Evolutionary conservation across 2,329 filamentous ascomycete species (phyloP), one percentile per base, ranked within the genome.

Genomic region (Neofusicoccum ribis): DNA sequence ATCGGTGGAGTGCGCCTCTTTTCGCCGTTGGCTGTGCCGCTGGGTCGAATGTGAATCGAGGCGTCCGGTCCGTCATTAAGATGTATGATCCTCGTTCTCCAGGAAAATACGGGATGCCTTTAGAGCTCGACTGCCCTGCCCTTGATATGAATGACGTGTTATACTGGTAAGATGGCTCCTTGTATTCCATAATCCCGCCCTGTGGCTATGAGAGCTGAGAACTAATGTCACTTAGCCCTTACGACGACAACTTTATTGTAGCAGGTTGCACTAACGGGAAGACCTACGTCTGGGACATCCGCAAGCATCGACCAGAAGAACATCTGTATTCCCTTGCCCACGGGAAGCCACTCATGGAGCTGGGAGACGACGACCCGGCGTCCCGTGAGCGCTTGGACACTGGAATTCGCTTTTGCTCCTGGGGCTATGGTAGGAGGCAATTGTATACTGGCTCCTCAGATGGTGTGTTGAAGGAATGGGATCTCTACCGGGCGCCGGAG

Each of bases 381-480:
- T 72, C 75, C 17, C 79, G 80, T 20, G 86, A 88, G 68, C 68
- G 81, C 15, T 78, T 79, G 5, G 87, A 89, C 67, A 84, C 85
- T 6, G 87, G 87, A 0, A 81, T 89, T 0, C 81, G 83, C 17
- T 82, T 87, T 67, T 79, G 86, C 2, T 78, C 85, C 0, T 89
- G 86, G 86, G 85, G 83, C 6, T 74, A 81, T 3, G 80, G 79
- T 5, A 76, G 80, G 17, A 79, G 80, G 6, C 78, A 84, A 1
- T 78, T 89, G 8, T 88, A 85, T 71, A 86, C 84, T 27, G 87
- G 86, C 15, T 84, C 84, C 5, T 88, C 86, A 4, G 87, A 89
- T 70, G 87, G 87, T 3, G 75, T 84, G 0, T 75, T 89, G 44
- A 88, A 87, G 66, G 77, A 79, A 3, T 89, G 87, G 87, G 82